Evolutionary conservation across 2,329 filamentous ascomycete species (phyloP).

Genomic region (Ophiocordyceps sinensis): DNA sequence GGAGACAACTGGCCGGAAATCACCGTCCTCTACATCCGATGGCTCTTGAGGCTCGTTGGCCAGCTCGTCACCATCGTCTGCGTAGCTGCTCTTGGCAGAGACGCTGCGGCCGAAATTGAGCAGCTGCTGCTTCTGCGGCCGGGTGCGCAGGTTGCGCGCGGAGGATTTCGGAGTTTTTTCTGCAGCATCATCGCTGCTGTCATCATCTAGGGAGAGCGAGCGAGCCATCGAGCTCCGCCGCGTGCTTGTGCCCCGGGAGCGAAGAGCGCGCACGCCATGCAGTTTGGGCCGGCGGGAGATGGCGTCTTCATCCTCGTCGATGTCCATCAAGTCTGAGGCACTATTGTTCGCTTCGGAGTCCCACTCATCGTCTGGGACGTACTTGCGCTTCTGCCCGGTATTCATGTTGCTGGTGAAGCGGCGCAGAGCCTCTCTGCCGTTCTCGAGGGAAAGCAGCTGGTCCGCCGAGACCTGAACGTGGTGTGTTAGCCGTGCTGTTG

Average conservation of each 20-base stretch:
- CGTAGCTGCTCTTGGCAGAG: constrained; percentile 10
- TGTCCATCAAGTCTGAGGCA: constrained; percentile 12
- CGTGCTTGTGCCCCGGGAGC: constrained; percentile 11
- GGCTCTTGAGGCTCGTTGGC: constrained; percentile 11
- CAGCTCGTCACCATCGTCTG: constrained; percentile 18
- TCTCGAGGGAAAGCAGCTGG: constrained; percentile 15
- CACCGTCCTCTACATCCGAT: constrained; percentile 19
- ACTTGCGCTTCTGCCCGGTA: constrained; percentile 16
- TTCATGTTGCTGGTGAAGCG: constrained; percentile 7
- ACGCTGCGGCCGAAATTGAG: constrained; percentile 8
- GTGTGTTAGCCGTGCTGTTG: constrained; percentile 5
- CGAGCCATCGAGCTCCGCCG: constrained; percentile 2
- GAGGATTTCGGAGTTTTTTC: not conserved
- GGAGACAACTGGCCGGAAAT: constrained; percentile 21
- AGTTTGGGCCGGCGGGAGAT: not conserved
- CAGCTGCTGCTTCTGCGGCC: constrained; percentile 6
- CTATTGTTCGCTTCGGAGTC: constrained; percentile 10
- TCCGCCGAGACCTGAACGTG: constrained; percentile 14
- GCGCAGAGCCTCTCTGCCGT: constrained; percentile 16
- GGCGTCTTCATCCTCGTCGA: constrained; percentile 12
- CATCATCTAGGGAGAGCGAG: constrained; percentile 6
- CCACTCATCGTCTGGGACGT: constrained; percentile 13
- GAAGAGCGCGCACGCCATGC: constrained; percentile 7
- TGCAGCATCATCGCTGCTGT: constrained; percentile 6
- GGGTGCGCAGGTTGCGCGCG: constrained; percentile 10